Evolutionary conservation across 1,284 basidiomycete species (phyloP), one percentile per base, ranked within the genome.

Genomic region (Hemileia vastatrix): DNA sequence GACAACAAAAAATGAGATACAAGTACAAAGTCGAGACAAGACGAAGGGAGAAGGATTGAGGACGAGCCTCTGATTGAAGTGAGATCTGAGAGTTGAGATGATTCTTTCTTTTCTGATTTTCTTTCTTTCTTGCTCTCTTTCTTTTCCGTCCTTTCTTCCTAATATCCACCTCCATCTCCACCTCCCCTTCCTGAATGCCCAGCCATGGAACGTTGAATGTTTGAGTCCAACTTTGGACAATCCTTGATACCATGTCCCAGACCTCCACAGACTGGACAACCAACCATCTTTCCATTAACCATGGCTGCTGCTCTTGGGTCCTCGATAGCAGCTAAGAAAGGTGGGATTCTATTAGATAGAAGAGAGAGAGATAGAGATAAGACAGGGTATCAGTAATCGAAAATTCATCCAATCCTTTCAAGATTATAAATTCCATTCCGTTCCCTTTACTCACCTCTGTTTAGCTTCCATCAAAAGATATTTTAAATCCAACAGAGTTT

Each of bases 381-480:
- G 15, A 24, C 15, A 36, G n/a, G 15, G 15, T n/a, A 57, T 21
- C 27, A 18, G 18, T 24, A 56, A 52, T 44, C 32, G 18, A 32
- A 40, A 56, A 36, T 15, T n/a, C 9, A 50, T 13, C 45, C 24
- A 47, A 47, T 49, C 18, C n/a, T 3, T 11, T 40, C 31, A 53
- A 18, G 11, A 13, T 11, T 9, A 21, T 47, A 56, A 23, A 58
- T 27, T 27, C 27, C 27, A 27, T 27, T 27, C 27, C 27, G 27
- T 27, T 27, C 27, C 27, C 27, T 27, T 27, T 11, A n/a, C 51
- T 31, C 51, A 40, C n/a, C 52, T 64, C 58, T 76, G 74, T 63
- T 73, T 75, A 9, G 74, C 74, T 54, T 76, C 74, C 57, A 74
- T 63, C 15, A 76, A 63, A 40, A 76, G 62, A 53, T 75, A 76